Conservation (phyloP, 2,329 filamentous ascomycete species). For the Arachnomyces sp. region DNA sequence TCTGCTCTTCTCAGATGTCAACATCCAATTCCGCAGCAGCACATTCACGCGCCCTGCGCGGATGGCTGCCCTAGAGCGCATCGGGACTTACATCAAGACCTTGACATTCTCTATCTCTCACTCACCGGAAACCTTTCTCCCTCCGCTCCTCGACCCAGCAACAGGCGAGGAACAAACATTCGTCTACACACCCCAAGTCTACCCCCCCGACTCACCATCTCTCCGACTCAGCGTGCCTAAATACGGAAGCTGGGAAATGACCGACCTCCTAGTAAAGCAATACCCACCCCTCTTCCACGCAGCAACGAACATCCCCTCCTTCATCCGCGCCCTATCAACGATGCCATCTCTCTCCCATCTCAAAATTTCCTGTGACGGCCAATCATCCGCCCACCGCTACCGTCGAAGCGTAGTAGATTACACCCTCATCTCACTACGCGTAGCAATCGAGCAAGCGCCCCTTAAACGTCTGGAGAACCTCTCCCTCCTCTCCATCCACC, state of each 20-base stretch:
- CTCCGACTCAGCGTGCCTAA: constrained; percentile 55
- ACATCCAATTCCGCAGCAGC: constrained; percentile 46
- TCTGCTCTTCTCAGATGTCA: constrained; percentile 36
- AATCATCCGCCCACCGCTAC: constrained; percentile 60
- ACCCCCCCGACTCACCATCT: constrained; percentile 50
- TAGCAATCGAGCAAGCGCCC: constrained; percentile 67
- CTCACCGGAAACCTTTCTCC: constrained; percentile 67
- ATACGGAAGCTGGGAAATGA: constrained; percentile 71
- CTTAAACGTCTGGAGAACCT: constrained; percentile 59
- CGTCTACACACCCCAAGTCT: constrained; percentile 66
- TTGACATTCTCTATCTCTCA: constrained; percentile 72
- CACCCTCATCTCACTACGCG: constrained; percentile 75
- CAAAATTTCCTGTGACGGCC: constrained; percentile 66
- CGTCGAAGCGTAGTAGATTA: constrained; percentile 76
- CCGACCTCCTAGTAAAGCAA: constrained; percentile 73
- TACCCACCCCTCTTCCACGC: constrained; percentile 86
- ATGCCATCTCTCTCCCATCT: constrained; percentile 65
- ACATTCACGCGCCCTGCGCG: constrained; percentile 68
- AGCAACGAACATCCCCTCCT: constrained; percentile 76
- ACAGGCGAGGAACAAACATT: constrained; percentile 73
- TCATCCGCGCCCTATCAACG: constrained; percentile 64
- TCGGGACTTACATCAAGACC: constrained; percentile 70
- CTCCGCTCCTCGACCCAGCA: constrained; percentile 69
- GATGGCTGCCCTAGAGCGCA: constrained; percentile 64
- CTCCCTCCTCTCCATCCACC: constrained; percentile 65